These are phyloP conservation scores for Alternaria angustiovoidea DNA, from an alignment of 2,329 filamentous ascomycete genomes.

Conservation along the genomic window DNA sequence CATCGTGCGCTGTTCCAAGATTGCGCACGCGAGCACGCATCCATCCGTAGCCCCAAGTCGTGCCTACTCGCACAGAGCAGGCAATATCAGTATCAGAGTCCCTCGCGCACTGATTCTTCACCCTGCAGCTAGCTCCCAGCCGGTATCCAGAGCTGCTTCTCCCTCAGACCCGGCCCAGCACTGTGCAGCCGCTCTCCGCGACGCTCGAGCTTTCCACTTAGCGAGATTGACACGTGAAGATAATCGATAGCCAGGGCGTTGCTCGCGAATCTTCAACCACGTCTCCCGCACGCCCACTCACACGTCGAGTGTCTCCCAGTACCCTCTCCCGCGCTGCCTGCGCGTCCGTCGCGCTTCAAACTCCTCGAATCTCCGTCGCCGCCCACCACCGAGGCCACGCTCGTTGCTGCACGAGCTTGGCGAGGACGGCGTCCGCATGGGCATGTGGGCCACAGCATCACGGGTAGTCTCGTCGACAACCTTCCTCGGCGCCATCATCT, in stretches of 20 bases:
- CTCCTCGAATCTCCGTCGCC: conserved; percentile 19
- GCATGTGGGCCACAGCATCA: conserved; percentile 78
- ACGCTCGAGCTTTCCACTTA: conserved; percentile 11
- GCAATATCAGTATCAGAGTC: conserved; percentile 6
- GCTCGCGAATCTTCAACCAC: conserved; percentile 25
- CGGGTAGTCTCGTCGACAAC: conserved; percentile 79
- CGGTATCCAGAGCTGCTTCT: not conserved
- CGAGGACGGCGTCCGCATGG: conserved; percentile 54
- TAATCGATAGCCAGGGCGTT: conserved; percentile 22
- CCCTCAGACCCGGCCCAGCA: conserved; percentile 5
- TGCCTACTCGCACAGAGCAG: conserved; percentile 36
- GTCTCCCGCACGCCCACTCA: conserved; percentile 15
- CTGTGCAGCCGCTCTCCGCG: conserved; percentile 10
- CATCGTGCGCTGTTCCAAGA: conserved; percentile 20
- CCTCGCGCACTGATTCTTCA: conserved; percentile 17
- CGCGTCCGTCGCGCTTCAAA: conserved; percentile 40
- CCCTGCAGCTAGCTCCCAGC: conserved; percentile 9
- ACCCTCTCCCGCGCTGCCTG: conserved; percentile 36
- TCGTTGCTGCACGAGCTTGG: conserved; percentile 59
- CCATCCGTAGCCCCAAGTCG: conserved; percentile 36
- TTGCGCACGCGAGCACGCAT: conserved; percentile 48
- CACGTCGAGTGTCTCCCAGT: conserved; percentile 24
- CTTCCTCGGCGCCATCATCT: conserved; percentile 90
- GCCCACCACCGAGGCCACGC: conserved; percentile 39
- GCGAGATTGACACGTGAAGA: conserved; percentile 47